phyloP scores from a whole-genome alignment of 768 basidiomycete species.

The Calocybe gangraenosa region DNA sequence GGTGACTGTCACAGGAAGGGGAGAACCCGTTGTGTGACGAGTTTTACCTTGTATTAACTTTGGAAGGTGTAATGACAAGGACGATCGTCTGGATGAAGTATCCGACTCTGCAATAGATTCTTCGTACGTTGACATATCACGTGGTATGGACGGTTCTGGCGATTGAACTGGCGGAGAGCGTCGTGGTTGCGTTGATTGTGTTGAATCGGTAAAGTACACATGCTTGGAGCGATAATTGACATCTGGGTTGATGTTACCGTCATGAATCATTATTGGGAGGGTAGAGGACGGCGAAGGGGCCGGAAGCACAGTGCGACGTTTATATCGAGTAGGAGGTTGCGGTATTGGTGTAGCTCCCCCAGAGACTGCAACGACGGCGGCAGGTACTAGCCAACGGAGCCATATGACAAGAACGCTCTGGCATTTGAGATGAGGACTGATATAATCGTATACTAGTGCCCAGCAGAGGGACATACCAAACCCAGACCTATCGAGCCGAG shows the following conservation, averaged over 20 bases:
- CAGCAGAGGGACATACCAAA: conserved; percentile 26
- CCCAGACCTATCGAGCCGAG: conserved; percentile 29
- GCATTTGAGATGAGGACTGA: conserved; percentile 5
- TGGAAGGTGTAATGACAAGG: conserved; percentile 15
- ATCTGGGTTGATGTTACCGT: background rate
- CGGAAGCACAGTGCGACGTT: conserved; percentile 9
- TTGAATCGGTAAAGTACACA: conserved; percentile 14
- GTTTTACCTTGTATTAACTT: conserved; percentile 14
- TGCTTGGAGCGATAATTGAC: conserved; percentile 4
- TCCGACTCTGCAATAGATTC: conserved; percentile 19
- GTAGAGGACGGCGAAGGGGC: conserved; percentile 9
- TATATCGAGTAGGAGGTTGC: conserved; percentile 4
- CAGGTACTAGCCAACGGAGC: conserved; percentile 35
- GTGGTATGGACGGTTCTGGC: background rate
- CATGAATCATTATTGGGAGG: background rate
- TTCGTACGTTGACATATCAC: conserved; percentile 9
- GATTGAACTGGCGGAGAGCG: background rate
- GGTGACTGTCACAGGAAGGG: conserved; percentile 2
- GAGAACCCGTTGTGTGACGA: conserved; percentile 1
- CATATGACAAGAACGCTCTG: conserved; percentile 43
- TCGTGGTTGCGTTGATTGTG: background rate
- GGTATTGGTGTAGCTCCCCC: conserved; percentile 1
- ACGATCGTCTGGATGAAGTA: conserved; percentile 17
- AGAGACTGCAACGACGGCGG: conserved; percentile 4
- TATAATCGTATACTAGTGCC: background rate